Evolutionary conservation across 2,329 filamentous ascomycete species (phyloP).

Genomic region (Trichoderma polysporum): DNA sequence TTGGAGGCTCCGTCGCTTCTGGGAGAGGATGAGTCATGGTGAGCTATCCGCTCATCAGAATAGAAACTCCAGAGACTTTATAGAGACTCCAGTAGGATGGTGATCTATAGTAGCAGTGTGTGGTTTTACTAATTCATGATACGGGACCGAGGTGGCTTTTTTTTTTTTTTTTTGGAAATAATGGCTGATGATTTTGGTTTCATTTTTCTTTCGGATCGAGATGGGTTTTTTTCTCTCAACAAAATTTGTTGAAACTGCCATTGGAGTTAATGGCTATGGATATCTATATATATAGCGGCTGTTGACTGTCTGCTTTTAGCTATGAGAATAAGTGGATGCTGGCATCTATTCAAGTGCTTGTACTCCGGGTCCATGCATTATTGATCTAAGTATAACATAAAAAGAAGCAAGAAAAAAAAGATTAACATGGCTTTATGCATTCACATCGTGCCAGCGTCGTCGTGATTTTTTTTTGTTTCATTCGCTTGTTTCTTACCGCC

Average conservation of each 20-base stretch:
- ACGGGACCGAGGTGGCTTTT: neutral
- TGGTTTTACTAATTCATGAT: neutral
- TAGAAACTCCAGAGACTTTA: neutral
- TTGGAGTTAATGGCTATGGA: neutral
- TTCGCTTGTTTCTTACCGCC: neutral
- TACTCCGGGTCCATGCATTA: constrained; percentile 5
- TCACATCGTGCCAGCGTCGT: neutral
- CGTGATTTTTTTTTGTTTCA: neutral
- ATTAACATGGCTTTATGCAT: neutral
- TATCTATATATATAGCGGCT: neutral
- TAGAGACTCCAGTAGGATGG: neutral
- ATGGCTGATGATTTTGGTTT: neutral
- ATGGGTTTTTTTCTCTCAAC: neutral
- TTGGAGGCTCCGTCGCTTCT: constrained; percentile 62
- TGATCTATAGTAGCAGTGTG: neutral
- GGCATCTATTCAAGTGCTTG: neutral
- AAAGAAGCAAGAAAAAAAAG: neutral
- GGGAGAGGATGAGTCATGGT: constrained; percentile 58
- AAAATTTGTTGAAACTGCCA: neutral
- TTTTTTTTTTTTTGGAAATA: neutral
- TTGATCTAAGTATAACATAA: neutral
- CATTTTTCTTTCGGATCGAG: neutral
- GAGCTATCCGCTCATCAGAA: constrained; percentile 27
- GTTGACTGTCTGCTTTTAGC: neutral
- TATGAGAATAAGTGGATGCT: neutral